phyloP scores from a whole-genome alignment of 2,329 filamentous ascomycete genomes.

The Alternaria dauci region DNA sequence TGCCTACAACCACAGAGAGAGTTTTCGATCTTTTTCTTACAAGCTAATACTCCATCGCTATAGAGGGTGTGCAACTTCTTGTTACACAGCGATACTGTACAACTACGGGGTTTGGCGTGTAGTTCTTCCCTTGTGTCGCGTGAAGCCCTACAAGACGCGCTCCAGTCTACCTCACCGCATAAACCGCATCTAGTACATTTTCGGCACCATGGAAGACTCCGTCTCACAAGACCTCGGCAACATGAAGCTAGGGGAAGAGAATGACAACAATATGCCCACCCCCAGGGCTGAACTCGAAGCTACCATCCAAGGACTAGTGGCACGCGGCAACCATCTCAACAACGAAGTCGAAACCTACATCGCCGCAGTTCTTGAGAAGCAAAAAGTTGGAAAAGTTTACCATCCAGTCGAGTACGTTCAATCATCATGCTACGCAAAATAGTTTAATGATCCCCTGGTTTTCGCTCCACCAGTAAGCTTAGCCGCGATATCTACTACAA shows the following conservation, averaged over 20 bases:
- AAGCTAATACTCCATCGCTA: too few relatives aligned
- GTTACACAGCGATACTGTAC: too few relatives aligned
- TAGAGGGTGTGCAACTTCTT: too few relatives aligned
- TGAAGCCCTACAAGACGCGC: neutral
- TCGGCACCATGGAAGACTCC: conserved; percentile 26
- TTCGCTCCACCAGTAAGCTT: neutral
- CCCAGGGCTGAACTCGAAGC: conserved; percentile 29
- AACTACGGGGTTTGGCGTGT: too few relatives aligned
- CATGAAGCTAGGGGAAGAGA: conserved; percentile 20
- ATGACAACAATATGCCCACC: conserved; percentile 8
- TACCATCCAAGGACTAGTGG: conserved; percentile 45
- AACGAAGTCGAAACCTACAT: conserved; percentile 55
- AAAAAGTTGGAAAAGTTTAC: conserved; percentile 44
- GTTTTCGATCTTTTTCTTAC: too few relatives aligned
- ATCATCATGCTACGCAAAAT: neutral
- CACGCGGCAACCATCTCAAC: conserved; percentile 50
- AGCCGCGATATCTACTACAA: neutral
- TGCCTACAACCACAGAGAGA: too few relatives aligned
- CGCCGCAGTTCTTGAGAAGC: conserved; percentile 41
- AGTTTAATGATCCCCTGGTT: neutral
- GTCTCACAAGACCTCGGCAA: conserved; percentile 19
- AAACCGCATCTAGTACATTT: neutral
- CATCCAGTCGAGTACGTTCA: conserved; percentile 45
- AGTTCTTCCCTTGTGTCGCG: too few relatives aligned
- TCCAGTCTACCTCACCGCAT: too few relatives aligned